Evolutionary conservation across 31 red algal genomes (phyloP), one percentile per base, ranked within the genome.

Genomic region (Endocladia muricata): DNA sequence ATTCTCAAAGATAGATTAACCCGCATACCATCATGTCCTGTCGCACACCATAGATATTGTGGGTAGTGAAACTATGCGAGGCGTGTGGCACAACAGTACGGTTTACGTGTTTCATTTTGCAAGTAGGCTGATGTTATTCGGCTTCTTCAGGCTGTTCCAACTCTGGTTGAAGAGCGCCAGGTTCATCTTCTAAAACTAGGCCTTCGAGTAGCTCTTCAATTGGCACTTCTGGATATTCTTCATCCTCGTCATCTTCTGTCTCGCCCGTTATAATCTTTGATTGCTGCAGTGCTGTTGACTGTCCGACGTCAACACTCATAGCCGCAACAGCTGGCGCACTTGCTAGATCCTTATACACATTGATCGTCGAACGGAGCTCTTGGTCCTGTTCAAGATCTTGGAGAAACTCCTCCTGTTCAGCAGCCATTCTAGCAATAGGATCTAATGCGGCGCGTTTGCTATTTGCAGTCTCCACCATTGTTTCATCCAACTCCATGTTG

Each of bases 341-440:
- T 23, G 66, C 73, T 21, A 78, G 86, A 57, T 93, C 93, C 35
- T 82, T 92, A 70, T 96, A 99, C 19, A 99, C 65, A 41, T 96
- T 90, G 41, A 99, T 83, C 5, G 41, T 67, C 4, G 86, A 31
- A 19, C 97, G 92, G 5, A 99, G 56, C 3, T 99, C 97, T 25
- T 84, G 49, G 55, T 99, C 97, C 67, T 99, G 97, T 58, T 99
- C 97, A 25, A 99, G 74, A 61, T 99, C 97, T 70, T 96, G 97
- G 62, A 99, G 54, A 44, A 99, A 99, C 55, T 88, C 85, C 73
- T 99, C 97, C 56, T 89, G 85, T 52, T 99, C 93, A 55, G 84
- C 73, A 1, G 88, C 87, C 81, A 91, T 90, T 43, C 82, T 71
- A 6, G 79, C 89, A 70, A 86, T 78, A 13, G 90, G 90, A 59